Conservation (phyloP, 176 grass and related monocot genomes). For the Eragrostis nindensis region DNA sequence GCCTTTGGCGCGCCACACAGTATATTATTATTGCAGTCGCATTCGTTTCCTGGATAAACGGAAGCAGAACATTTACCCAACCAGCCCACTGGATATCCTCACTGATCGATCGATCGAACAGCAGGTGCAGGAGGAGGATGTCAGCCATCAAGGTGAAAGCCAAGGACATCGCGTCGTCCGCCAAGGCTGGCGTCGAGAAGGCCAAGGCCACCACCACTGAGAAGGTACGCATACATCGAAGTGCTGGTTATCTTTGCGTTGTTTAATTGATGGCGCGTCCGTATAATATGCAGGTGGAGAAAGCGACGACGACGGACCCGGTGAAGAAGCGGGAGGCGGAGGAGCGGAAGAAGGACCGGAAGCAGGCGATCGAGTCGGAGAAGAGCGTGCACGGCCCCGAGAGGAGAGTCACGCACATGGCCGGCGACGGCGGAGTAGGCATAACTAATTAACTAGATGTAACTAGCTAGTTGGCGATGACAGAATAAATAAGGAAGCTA, state of each 20-base stretch:
- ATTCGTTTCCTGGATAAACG: no score
- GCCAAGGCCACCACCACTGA: neutral
- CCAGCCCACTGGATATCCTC: no score
- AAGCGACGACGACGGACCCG: conserved; percentile 63
- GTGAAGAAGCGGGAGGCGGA: conserved; percentile 56
- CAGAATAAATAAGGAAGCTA: no score
- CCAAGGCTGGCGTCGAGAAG: neutral
- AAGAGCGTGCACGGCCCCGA: conserved; percentile 40
- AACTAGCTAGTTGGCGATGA: no score
- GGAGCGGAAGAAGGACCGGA: conserved; percentile 52
- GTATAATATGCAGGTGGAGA: conserved; percentile 45
- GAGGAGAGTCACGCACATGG: conserved; percentile 20
- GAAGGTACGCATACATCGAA: neutral
- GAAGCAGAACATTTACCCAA: no score
- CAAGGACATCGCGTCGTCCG: neutral
- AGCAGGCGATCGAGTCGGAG: conserved; percentile 47
- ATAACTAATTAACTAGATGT: no score
- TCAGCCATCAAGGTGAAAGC: conserved; percentile 5
- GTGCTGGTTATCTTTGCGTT: no score
- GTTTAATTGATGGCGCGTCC: neutral
- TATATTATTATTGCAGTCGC: neutral
- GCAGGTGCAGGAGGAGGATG: neutral
- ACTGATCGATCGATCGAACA: no score
- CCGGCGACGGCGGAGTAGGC: neutral
- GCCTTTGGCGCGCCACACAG: no score